Conservation (phyloP, 2,329 filamentous ascomycete genomes). For the Westerdykella aurantiaca region DNA sequence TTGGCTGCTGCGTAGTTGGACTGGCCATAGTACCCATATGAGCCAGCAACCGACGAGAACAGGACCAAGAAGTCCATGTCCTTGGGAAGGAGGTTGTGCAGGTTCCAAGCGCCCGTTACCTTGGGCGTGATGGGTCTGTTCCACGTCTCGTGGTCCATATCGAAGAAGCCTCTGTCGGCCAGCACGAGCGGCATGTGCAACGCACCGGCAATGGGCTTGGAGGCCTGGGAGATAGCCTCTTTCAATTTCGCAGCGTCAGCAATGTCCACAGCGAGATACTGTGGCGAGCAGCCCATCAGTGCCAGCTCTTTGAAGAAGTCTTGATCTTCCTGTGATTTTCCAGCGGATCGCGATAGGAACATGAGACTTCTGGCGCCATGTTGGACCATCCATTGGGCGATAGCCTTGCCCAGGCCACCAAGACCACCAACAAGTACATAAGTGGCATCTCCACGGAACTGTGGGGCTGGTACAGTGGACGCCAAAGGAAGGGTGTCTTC, state of each 20-base stretch:
- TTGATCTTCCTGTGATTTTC: background rate
- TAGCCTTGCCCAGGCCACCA: slow-evolving; percentile 19
- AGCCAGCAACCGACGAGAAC: slow-evolving; percentile 13
- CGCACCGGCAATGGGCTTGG: background rate
- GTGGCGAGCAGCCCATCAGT: background rate
- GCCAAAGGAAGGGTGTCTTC: too few relatives aligned
- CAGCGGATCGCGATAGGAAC: slow-evolving; percentile 12
- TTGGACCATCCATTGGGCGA: slow-evolving; percentile 15
- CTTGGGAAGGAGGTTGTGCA: slow-evolving; percentile 7
- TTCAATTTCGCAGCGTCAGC: background rate
- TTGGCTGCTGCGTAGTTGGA: slow-evolving; percentile 22
- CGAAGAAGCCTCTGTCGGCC: too few relatives aligned
- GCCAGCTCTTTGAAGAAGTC: background rate
- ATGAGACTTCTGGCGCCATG: slow-evolving; percentile 18
- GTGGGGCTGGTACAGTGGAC: too few relatives aligned
- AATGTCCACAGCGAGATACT: slow-evolving; percentile 3
- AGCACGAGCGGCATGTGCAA: background rate
- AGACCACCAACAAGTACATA: slow-evolving; percentile 22
- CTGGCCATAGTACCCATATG: slow-evolving; percentile 19
- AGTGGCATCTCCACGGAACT: slow-evolving; percentile 6
- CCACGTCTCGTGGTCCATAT: too few relatives aligned
- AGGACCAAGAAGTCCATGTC: slow-evolving; percentile 12
- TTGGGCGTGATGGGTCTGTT: background rate
- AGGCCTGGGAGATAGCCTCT: background rate
- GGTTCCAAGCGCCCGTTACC: slow-evolving; percentile 8